Evolutionary conservation across 495 filamentous ascomycete species (phyloP).

Genomic region (Talaromyces nanjingensis): DNA sequence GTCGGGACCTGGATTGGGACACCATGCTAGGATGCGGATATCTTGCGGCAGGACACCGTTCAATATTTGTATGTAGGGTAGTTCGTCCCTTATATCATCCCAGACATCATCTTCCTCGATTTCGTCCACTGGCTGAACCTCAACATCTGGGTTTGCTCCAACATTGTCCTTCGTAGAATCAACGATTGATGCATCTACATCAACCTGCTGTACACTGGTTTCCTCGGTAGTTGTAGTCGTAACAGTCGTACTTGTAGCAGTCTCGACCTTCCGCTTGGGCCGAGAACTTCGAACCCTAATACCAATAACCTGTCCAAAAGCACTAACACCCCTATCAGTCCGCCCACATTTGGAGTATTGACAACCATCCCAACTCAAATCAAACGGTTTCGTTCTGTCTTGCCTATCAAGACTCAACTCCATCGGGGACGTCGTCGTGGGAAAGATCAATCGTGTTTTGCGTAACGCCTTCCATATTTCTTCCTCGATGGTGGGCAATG

Average conservation of each 20-base stretch:
- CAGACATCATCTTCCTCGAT: conserved; percentile 38
- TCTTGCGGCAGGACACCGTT: conserved; percentile 85
- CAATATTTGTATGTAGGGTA: conserved; percentile 71
- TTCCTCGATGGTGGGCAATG: conserved; percentile 79
- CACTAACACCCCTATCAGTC: conserved; percentile 89
- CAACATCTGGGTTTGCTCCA: not conserved
- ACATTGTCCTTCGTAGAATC: conserved; percentile 16
- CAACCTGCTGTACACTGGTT: not conserved
- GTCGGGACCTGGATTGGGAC: conserved; percentile 63
- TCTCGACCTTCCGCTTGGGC: conserved; percentile 31
- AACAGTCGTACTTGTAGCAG: not conserved
- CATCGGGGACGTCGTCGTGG: conserved; percentile 37
- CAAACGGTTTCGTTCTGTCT: conserved; percentile 27
- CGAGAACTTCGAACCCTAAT: conserved; percentile 72
- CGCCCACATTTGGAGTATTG: conserved; percentile 93
- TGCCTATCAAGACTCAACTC: conserved; percentile 23
- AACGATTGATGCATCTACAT: not conserved
- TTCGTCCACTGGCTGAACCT: not conserved
- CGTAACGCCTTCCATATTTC: conserved; percentile 83
- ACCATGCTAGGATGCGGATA: conserved; percentile 89
- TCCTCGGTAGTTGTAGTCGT: not conserved
- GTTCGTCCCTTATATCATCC: conserved; percentile 71
- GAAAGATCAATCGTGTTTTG: conserved; percentile 72
- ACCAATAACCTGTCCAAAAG: conserved; percentile 91
- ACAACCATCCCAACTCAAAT: conserved; percentile 66